phyloP scores from a whole-genome alignment of 208 protist species.

The Tritrichomonas foetus region DNA sequence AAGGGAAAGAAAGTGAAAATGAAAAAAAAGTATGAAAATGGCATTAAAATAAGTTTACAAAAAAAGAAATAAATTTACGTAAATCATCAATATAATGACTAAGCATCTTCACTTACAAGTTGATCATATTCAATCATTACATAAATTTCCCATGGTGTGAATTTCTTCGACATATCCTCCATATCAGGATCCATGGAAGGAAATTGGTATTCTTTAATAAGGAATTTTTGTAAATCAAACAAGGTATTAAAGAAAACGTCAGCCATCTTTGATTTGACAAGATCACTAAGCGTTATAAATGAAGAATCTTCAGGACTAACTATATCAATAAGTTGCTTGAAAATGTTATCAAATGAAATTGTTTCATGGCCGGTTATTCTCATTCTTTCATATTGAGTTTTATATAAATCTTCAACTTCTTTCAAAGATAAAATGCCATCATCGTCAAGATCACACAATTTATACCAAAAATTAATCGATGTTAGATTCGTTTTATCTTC shows the following conservation, averaged over 20 bases:
- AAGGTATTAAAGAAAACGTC: constrained; percentile 22
- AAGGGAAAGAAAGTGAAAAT: no score
- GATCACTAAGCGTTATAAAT: not conserved
- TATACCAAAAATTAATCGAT: constrained; percentile 28
- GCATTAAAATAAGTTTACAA: no score
- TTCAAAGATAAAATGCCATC: not conserved
- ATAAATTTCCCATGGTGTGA: constrained; percentile 31
- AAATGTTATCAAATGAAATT: constrained; percentile 4
- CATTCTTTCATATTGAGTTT: not conserved
- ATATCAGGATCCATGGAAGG: not conserved
- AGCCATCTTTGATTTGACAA: not conserved
- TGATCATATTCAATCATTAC: constrained; percentile 20
- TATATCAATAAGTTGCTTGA: not conserved
- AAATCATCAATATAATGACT: no score
- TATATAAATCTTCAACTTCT: not conserved
- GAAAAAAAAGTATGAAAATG: no score
- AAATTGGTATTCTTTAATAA: not conserved
- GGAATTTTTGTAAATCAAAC: constrained; percentile 35
- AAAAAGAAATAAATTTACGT: no score
- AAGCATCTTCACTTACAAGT: constrained; percentile 10
- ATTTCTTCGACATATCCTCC: not conserved
- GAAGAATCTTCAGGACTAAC: not conserved
- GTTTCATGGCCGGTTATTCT: constrained; percentile 27
- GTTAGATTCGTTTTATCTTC: constrained; percentile 25
- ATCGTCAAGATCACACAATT: constrained; percentile 26